Evolutionary conservation across 495 filamentous ascomycete species (phyloP).

Genomic region (Penicilliopsis zonata): DNA sequence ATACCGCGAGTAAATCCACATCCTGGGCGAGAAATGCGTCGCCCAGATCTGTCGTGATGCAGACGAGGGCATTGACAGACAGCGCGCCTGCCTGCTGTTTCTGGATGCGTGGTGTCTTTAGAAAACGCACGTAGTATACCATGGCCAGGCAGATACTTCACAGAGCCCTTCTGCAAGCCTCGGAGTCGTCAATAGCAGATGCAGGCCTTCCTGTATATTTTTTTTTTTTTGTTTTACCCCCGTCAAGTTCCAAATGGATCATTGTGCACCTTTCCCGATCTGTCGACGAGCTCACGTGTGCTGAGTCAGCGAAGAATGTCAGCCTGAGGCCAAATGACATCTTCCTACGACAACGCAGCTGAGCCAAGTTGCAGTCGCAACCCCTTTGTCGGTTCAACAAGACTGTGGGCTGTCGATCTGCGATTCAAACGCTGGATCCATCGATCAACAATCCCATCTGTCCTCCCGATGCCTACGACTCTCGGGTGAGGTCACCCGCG

Average conservation of each 20-base stretch:
- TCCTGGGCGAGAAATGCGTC: constrained; percentile 69
- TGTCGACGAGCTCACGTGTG: background rate
- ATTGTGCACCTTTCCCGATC: background rate
- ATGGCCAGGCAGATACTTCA: too few species aligned
- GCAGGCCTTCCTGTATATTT: background rate
- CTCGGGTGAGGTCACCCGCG: background rate
- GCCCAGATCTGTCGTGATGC: constrained; percentile 83
- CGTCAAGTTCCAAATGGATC: background rate
- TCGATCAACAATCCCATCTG: too few species aligned
- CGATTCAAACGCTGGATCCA: too few species aligned
- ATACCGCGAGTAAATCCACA: constrained; percentile 39
- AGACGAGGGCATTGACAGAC: constrained; percentile 45
- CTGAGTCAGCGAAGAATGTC: background rate
- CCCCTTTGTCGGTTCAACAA: too few species aligned
- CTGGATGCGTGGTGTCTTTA: constrained; percentile 49
- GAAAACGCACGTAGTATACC: constrained; percentile 65
- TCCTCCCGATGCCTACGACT: too few species aligned
- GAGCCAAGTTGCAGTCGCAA: too few species aligned
- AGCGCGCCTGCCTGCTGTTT: constrained; percentile 21
- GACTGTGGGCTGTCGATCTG: too few species aligned
- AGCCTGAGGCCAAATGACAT: constrained; percentile 1
- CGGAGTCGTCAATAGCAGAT: background rate
- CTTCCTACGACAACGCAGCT: too few species aligned
- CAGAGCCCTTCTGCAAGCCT: too few species aligned
- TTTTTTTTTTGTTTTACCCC: too few species aligned